Evolutionary conservation across 768 basidiomycete genomes (phyloP), one percentile per base, ranked within the genome.

Genomic region (Cyclocybe aegerita): DNA sequence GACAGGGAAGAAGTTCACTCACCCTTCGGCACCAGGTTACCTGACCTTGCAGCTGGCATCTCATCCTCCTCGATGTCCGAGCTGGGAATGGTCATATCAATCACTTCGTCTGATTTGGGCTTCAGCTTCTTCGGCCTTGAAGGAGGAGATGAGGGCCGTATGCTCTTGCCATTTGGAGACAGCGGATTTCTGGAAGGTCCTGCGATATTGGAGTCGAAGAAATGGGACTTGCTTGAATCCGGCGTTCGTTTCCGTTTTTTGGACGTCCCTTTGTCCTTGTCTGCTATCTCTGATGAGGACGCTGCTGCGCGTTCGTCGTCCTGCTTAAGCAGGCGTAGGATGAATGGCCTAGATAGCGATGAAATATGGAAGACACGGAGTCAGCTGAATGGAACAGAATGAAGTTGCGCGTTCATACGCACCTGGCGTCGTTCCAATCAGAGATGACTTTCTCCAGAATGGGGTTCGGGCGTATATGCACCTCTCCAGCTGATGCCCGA

Each of bases 381-480:
- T 35, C 39, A 58, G 33, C 10, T 38, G 48, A 38, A 43, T 36
- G 33, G 31, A 37, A 40, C 16, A 38, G 34, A 7, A 40, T 29
- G 6, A 50, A 36, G 33, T 9, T 39, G 23, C 9, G 35, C 9
- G 31, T 15, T 9, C 14, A 31, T 2, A 49, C 75, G 46, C 54
- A 91, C 90, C 91, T 81, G 15, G 85, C 80, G 33, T 65, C 66
- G 52, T 80, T 80, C 88, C 90, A 93, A n/a, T 81, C 74, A n/a
- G 72, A 66, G 2, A 89, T 79, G 9, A 76, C 77, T 52, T 82
- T 85, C 63, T 90, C 91, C 39, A 93, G 62, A n/a, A 70, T 75
- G n/a, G 80, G 71, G 60, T 89, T 89, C 34, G 80, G 76, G 55
- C 88, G 70, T 48, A 93, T 70, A 39, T 86, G 81, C 3, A 75